Evolutionary conservation across 306 rosid genomes (phyloP), one percentile per base, ranked within the genome.

Genomic region (Quercus rubra): DNA sequence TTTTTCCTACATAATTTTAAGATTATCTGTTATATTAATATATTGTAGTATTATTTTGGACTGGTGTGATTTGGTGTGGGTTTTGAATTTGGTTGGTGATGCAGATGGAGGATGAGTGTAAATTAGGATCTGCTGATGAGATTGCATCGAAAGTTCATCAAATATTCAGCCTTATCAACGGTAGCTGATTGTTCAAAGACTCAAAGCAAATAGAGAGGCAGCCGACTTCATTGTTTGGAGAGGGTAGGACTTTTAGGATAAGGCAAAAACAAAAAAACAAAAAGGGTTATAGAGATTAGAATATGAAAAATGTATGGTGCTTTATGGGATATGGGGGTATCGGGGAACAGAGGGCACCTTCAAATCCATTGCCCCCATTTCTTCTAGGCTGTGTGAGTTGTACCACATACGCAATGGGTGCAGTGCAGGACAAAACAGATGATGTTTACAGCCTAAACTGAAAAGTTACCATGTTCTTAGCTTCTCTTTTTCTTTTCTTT

Each of bases 41-140:
- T 41, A 41, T 41, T 62, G 0, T 80, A 70, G 23, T 7, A 58
- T 13, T 20, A 21, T 21, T 8, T 58, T 21, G 10, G 30, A 10
- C 4, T 62, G 38, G 18, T 13, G 71, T 13, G 58, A 23, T 58
- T 55, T 27, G 21, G 25, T 49, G 28, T 28, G 43, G 41, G 3
- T 28, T 11, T 30, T 59, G n/a, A 56, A 3, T 20, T 57, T 14
- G 13, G 58, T 59, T 78, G 63, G 57, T 43, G 62, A n/a, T 82
- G 87, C 94, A 96, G 99, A 91, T 96, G 52, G 98, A 96, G 79
- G 97, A 96, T 66, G 97, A 81, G 14, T 93, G 98, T 68, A 77
- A 86, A 80, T 84, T 93, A 81, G 83, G 91, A 71, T 80, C 97
- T 71, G 94, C 96, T 68, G 90, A 83, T 80, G 93, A 91, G 72